Conservation (phyloP, 1,139 yeast species). For the Scheffersomyces parashehatae region DNA sequence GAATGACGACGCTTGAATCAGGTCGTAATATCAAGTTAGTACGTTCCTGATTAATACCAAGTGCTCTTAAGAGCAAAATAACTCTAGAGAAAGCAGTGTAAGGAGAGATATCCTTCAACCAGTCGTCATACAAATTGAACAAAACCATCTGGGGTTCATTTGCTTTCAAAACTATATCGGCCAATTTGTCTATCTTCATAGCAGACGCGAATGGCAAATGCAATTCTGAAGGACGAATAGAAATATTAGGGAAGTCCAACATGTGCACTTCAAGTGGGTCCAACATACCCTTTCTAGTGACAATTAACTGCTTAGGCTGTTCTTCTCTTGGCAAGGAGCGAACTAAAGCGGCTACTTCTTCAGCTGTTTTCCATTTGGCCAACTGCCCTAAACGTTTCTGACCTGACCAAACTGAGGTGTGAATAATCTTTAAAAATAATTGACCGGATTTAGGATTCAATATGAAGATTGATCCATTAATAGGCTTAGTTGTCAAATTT, state of each 20-base stretch:
- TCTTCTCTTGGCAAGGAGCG: constrained; percentile 90
- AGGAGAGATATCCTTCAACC: constrained; percentile 82
- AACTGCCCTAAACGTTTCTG: constrained; percentile 92
- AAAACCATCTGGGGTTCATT: constrained; percentile 92
- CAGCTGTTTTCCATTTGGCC: constrained; percentile 98
- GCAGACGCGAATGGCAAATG: constrained; percentile 89
- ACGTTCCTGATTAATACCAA: constrained; percentile 74
- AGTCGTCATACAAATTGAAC: constrained; percentile 90
- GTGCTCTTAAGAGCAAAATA: constrained; percentile 74
- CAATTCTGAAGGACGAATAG: constrained; percentile 87
- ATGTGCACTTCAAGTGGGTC: constrained; percentile 97
- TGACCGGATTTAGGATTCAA: constrained; percentile 91
- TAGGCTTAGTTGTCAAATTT: constrained; percentile 86
- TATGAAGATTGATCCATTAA: constrained; percentile 90
- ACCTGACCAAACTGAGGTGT: constrained; percentile 96
- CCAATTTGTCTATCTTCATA: constrained; percentile 75
- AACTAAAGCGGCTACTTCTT: constrained; percentile 90
- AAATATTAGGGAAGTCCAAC: constrained; percentile 92
- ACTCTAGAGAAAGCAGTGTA: constrained; percentile 93
- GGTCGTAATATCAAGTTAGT: constrained; percentile 78
- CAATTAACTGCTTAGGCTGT: constrained; percentile 90
- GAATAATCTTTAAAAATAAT: constrained; percentile 82
- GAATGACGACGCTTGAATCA: constrained; percentile 65
- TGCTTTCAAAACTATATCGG: constrained; percentile 79
- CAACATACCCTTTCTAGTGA: constrained; percentile 84